Base-by-base conservation (phyloP, 23 red algal genomes). In the Rhodosorus marinus region DNA sequence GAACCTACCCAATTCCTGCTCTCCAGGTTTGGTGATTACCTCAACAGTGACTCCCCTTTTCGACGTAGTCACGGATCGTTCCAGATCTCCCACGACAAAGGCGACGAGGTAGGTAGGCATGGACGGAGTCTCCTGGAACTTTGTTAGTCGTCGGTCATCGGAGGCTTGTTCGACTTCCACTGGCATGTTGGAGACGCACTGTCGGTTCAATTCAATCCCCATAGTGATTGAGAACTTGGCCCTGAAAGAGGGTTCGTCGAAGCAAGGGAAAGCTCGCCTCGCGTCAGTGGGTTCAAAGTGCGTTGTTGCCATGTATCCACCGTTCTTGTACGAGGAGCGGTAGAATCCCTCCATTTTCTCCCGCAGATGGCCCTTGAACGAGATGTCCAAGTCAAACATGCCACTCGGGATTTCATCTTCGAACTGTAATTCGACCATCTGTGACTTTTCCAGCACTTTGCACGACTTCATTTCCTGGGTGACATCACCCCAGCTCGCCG, bases 251-350 rank as follows among this genome's bases (percentile, higher is more conserved):
- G 68, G 68, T 40, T 74, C 68, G 32, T 74, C 68, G 46, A 45
- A 74, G 46, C 68, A 74, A 24, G 68, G 68, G 40, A 74, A 74
- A 3, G 68, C 68, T 60, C 49, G 55, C 11, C 68, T 30, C 28
- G 68, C 68, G 49, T 74, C 68, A 1, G 68, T 74, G 30, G 68
- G 49, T 24, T 74, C 68, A 42, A 74, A 74, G 38, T 74, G 68
- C 0, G 68, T 74, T 19, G 54, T 51, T 15, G 68, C 68, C 68
- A 74, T 74, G 31, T n/a, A n/a, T n/a, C n/a, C n/a, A n/a, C n/a
- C n/a, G 31, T 57, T 35, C 31, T 55, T 25, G 29, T 74, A 74
- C 21, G 42, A 41, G 43, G 68, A 60, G 23, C 68, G 68, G 29
- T 74, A 74, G 47, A 74, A 74, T 5, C 68, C 68, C 2, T 31